phyloP scores from a whole-genome alignment of 768 basidiomycete genomes.

The Albatrellus ellisii region DNA sequence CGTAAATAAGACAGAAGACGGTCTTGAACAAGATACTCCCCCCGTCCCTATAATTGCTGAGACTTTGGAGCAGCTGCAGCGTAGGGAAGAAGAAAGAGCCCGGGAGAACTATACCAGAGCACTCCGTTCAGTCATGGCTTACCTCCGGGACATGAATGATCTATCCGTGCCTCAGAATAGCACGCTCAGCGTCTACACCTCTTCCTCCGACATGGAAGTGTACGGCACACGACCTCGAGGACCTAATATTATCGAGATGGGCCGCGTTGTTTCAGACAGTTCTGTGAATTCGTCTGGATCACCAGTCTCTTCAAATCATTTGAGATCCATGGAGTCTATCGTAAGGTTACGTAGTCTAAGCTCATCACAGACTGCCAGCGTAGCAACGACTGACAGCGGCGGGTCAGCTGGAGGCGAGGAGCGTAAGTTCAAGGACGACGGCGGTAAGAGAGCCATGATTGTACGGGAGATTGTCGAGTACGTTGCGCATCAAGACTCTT shows the following conservation, averaged over 20 bases:
- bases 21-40: slow-evolving; percentile 18
- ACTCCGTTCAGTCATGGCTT: slow-evolving; percentile 87
- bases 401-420: slow-evolving; percentile 51
- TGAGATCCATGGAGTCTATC: slow-evolving; percentile 56
- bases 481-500: slow-evolving; percentile 20
- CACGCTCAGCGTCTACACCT: slow-evolving; percentile 45
- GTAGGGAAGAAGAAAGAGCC: slow-evolving; percentile 58
- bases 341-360: slow-evolving; percentile 44
- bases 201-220: slow-evolving; percentile 28
- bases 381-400: slow-evolving; percentile 62
- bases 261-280: slow-evolving; percentile 37
- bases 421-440: slow-evolving; percentile 87
- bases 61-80: slow-evolving; percentile 33
- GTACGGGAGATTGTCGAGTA: slow-evolving; percentile 88
- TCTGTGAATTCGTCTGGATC: slow-evolving; percentile 31
- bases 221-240: slow-evolving; percentile 39
- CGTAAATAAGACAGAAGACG: slow-evolving; percentile 17
- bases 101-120: slow-evolving; percentile 68
- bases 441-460: slow-evolving; percentile 68
- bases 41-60: slow-evolving; percentile 33
- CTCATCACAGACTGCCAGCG: slow-evolving; percentile 54
- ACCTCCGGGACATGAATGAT: slow-evolving; percentile 92
- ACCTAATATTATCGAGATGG: slow-evolving; percentile 50
- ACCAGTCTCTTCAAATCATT: slow-evolving; percentile 31
- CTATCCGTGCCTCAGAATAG: slow-evolving; percentile 56